These are phyloP conservation scores for Fusarium foetens DNA, from an alignment of 2,329 filamentous ascomycete genomes.

Conservation along the genomic window DNA sequence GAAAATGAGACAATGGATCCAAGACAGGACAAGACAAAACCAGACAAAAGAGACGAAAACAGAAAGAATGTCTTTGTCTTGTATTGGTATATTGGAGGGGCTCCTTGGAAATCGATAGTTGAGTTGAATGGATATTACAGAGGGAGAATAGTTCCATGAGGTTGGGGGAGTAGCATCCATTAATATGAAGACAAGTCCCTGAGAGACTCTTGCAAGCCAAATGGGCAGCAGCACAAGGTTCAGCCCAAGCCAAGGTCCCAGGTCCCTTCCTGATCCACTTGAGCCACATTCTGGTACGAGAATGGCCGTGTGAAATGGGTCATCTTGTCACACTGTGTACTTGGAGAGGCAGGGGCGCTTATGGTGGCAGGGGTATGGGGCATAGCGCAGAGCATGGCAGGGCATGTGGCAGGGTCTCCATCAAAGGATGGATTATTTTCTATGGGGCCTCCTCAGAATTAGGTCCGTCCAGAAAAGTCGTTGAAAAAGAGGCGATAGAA, in stretches of 20 bases:
- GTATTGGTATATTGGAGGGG: constrained; percentile 4
- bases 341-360: constrained; percentile 28
- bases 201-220: constrained; percentile 12
- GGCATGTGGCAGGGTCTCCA: constrained; percentile 25
- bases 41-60: constrained; percentile 39
- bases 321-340: constrained; percentile 30
- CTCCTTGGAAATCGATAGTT: constrained; percentile 31
- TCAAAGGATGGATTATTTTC: constrained; percentile 19
- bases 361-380: constrained; percentile 21
- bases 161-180: constrained; percentile 37
- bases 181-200: constrained; percentile 38
- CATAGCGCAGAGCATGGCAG: constrained; percentile 16
- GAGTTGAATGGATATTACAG: constrained; percentile 21
- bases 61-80: constrained; percentile 31
- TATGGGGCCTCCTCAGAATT: neutral
- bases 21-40: constrained; percentile 31
- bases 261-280: constrained; percentile 31
- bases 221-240: constrained; percentile 31
- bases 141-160: constrained; percentile 25
- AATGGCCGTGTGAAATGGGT: constrained; percentile 12
- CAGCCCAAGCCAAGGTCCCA: constrained; percentile 28
- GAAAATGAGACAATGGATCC: constrained; percentile 32
- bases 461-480: constrained; percentile 14
- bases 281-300: constrained; percentile 42
- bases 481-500: constrained; percentile 30